Percentiles rank a stretch among this genome's conserved stretches.
Evolutionary conservation across 1,284 basidiomycete genomes (phyloP).

Genomic region (Marasmius sp.): DNA sequence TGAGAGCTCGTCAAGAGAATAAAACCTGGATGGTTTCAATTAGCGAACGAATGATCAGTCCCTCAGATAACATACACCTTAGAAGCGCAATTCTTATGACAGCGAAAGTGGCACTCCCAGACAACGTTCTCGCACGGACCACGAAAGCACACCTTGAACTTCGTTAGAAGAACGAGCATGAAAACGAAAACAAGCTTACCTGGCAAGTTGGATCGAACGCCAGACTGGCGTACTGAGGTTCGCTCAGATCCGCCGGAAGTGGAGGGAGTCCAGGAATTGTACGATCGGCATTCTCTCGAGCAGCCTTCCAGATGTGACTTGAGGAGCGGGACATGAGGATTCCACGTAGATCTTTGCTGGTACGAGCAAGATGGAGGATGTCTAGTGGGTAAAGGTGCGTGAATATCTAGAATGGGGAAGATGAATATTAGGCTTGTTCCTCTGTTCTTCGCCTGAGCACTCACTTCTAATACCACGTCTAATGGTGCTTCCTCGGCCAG

Average conservation of each 20-base stretch:
- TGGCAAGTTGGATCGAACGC: background rate
- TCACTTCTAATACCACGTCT: background rate
- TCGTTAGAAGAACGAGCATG: background rate
- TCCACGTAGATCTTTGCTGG: conserved; percentile 1
- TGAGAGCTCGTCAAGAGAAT: background rate
- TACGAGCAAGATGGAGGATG: conserved; percentile 5
- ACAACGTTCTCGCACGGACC: background rate
- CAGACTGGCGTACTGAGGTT: conserved; percentile 7
- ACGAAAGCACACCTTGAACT: background rate
- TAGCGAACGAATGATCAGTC: background rate
- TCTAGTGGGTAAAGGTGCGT: background rate
- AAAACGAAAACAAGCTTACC: background rate
- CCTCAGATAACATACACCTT: background rate
- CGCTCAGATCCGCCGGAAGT: conserved; percentile 1
- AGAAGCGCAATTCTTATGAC: background rate
- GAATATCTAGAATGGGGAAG: background rate
- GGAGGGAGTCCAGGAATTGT: background rate
- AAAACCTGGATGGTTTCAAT: background rate
- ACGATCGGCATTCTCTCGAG: background rate
- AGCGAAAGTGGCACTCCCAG: background rate
- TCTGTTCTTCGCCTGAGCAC: background rate
- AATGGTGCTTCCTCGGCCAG: background rate
- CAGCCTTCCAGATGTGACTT: background rate
- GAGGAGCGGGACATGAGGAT: conserved; percentile 1
- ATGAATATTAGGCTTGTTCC: background rate